Conservation (phyloP, 306 rosid genomes). For the Dalbergia oliveri region DNA sequence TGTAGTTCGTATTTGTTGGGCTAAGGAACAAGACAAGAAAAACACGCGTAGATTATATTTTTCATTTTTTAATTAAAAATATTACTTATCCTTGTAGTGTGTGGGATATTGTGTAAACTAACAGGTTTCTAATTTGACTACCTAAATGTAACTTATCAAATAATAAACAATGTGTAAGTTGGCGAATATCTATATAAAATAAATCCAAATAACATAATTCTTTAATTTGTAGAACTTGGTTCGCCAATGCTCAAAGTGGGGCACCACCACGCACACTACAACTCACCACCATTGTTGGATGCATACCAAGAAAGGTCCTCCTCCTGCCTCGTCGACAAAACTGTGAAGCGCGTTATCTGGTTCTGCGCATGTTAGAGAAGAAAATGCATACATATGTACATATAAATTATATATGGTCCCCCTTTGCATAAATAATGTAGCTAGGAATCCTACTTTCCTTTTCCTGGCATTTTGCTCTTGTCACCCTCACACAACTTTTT, state of each 20-base stretch:
- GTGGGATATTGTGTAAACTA: too few species aligned
- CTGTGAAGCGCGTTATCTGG: background rate
- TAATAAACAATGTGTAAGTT: too few species aligned
- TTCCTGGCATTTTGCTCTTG: slow-evolving; percentile 13
- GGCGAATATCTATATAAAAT: too few species aligned
- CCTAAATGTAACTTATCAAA: too few species aligned
- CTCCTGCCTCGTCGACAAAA: slow-evolving; percentile 29
- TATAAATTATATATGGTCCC: slow-evolving; percentile 15
- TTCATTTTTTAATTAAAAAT: too few species aligned
- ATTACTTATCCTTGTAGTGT: too few species aligned
- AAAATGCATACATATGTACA: background rate
- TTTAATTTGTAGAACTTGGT: background rate
- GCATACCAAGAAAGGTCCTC: slow-evolving; percentile 37
- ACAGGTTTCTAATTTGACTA: too few species aligned
- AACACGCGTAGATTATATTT: slow-evolving; percentile 37
- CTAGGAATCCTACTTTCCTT: background rate
- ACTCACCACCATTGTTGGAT: slow-evolving; percentile 16
- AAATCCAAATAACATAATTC: too few species aligned
- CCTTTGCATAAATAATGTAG: background rate
- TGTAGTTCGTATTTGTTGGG: slow-evolving; percentile 23
- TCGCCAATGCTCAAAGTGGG: slow-evolving; percentile 14
- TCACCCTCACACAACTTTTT: background rate
- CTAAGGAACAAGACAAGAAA: slow-evolving; percentile 36
- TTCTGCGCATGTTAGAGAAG: background rate
- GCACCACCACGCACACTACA: background rate